Conservation (phyloP, 768 basidiomycete genomes). For the Ephemerocybe angulata region DNA sequence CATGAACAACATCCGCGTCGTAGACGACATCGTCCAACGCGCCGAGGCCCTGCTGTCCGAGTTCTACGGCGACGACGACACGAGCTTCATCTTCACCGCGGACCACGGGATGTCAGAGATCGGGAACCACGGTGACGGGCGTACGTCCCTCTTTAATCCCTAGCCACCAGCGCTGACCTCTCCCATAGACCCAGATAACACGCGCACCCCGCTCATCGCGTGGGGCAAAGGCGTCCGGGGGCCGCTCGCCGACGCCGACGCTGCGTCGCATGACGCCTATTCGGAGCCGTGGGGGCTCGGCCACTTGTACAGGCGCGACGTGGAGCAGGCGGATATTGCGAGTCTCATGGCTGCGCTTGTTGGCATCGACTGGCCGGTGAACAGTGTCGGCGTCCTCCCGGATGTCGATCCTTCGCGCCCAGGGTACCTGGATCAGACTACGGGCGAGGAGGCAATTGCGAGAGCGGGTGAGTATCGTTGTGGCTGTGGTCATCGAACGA, state of each 20-base stretch:
- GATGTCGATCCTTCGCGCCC: slow-evolving; percentile 60
- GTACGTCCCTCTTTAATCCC: slow-evolving; percentile 33
- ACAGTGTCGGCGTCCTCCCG: slow-evolving; percentile 78
- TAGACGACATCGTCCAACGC: slow-evolving; percentile 67
- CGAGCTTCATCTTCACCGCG: slow-evolving; percentile 77
- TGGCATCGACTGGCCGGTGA: slow-evolving; percentile 73
- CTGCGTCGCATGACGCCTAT: slow-evolving; percentile 69
- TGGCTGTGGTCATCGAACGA: too few species aligned
- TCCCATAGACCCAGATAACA: slow-evolving; percentile 76
- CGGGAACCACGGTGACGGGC: slow-evolving; percentile 88
- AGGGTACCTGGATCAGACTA: slow-evolving; percentile 51
- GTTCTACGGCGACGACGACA: slow-evolving; percentile 68
- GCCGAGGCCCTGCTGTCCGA: slow-evolving; percentile 58
- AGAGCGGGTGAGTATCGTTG: too few species aligned
- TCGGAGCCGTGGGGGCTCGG: slow-evolving; percentile 60
- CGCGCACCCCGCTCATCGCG: slow-evolving; percentile 76
- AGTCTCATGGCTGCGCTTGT: slow-evolving; percentile 73
- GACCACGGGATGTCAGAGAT: slow-evolving; percentile 90
- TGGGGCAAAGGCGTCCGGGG: slow-evolving; percentile 80
- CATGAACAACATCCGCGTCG: slow-evolving; percentile 77
- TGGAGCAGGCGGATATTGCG: slow-evolving; percentile 82
- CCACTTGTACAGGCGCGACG: slow-evolving; percentile 62
- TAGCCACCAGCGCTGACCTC: too few species aligned
- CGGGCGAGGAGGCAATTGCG: slow-evolving; percentile 51
- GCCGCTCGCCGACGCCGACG: slow-evolving; percentile 52